Conservation (phyloP, 2,329 filamentous ascomycete species). For the Lachnum nothofagi region DNA sequence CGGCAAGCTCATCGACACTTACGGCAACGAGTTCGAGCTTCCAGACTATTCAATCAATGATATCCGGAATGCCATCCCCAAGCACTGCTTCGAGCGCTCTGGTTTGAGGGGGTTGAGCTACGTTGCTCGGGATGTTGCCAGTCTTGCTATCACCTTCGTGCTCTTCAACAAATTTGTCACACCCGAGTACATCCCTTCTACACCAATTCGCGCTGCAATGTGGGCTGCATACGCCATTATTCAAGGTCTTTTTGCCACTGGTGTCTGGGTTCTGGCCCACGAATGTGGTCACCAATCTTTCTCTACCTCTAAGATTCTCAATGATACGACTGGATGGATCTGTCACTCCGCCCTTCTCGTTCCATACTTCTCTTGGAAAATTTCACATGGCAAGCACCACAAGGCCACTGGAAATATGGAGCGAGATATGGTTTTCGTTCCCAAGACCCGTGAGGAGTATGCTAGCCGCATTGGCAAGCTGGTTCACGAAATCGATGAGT, state of each 20-base stretch:
- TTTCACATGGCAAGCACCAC: conserved; percentile 99
- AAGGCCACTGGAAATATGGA: conserved; percentile 97
- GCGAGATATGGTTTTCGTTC: conserved; percentile 99
- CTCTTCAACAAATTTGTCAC: conserved; percentile 87
- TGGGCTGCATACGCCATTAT: conserved; percentile 64
- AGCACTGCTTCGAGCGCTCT: conserved; percentile 93
- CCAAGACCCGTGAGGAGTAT: conserved; percentile 78
- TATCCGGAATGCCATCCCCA: conserved; percentile 92
- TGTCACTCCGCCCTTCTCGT: conserved; percentile 84
- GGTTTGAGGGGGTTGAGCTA: conserved; percentile 70
- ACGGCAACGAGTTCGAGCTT: conserved; percentile 89
- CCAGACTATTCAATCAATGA: conserved; percentile 98
- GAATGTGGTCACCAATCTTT: conserved; percentile 98
- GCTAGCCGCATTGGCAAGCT: conserved; percentile 69
- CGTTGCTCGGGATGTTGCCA: conserved; percentile 73
- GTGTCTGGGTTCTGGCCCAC: conserved; percentile 93
- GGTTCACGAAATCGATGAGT: conserved; percentile 76
- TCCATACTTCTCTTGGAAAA: conserved; percentile 99
- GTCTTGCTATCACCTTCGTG: conserved; percentile 72
- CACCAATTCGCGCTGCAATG: conserved; percentile 57
- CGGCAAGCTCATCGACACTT: conserved; percentile 77
- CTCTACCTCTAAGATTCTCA: conserved; percentile 83
- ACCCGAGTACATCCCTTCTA: conserved; percentile 72
- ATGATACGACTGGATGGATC: conserved; percentile 89
- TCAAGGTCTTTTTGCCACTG: conserved; percentile 90